These are phyloP conservation scores for Massospora cicadina DNA, from an alignment of 371 early-diverging fungal genomes.

Conservation along the genomic window DNA sequence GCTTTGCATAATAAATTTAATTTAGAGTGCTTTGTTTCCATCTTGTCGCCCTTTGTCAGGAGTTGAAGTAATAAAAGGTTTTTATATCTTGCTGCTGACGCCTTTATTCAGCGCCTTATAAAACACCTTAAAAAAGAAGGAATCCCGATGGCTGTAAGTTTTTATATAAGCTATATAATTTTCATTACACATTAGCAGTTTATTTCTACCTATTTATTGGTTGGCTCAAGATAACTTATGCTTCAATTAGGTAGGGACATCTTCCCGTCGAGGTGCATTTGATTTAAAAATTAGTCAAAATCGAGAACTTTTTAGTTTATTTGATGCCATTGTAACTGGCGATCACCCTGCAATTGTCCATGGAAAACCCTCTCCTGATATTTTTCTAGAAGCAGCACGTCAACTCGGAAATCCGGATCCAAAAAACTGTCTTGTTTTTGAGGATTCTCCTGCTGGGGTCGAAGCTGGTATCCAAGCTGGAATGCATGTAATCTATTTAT, in stretches of 20 bases:
- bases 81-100: not conserved
- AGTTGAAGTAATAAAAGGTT: constrained; percentile 26
- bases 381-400: constrained; percentile 56
- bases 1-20: constrained; percentile 1
- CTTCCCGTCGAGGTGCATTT: constrained; percentile 51
- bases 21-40: constrained; percentile 36
- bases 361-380: constrained; percentile 83
- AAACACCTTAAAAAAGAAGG: constrained; percentile 48
- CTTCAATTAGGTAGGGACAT: constrained; percentile 47
- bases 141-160: constrained; percentile 62
- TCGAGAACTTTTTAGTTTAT: constrained; percentile 50
- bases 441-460: constrained; percentile 73
- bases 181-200: not conserved
- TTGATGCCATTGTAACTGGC: constrained; percentile 66
- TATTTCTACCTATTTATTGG: not conserved
- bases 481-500: constrained; percentile 38
- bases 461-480: constrained; percentile 62
- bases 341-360: constrained; percentile 57
- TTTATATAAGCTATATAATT: not conserved
- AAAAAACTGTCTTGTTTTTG: constrained; percentile 73
- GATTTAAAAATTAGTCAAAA: constrained; percentile 51
- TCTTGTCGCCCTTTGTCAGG: constrained; percentile 44
- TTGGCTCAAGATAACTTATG: not conserved
- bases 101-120: constrained; percentile 32
- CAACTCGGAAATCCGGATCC: constrained; percentile 27